phyloP scores from a whole-genome alignment of 2,329 filamentous ascomycete genomes.

The Xylaria sp. region DNA sequence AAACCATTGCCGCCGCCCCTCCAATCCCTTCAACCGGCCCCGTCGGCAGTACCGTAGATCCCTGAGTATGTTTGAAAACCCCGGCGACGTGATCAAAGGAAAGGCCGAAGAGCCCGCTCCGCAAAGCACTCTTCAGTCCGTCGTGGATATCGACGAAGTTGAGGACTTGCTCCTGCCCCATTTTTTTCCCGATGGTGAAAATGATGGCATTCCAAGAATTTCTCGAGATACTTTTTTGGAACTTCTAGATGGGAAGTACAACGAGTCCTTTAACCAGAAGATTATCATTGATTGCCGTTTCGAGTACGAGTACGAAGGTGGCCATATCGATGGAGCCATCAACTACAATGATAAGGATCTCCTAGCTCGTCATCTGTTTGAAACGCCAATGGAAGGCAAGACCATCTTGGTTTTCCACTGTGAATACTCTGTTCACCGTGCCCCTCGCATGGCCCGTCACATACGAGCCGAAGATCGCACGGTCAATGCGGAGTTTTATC shows the following conservation, averaged over 20 bases:
- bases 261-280: constrained; percentile 79
- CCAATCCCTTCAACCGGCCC: constrained; percentile 77
- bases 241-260: constrained; percentile 87
- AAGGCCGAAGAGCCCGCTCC: constrained; percentile 70
- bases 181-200: constrained; percentile 81
- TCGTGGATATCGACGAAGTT: constrained; percentile 85
- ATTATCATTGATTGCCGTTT: constrained; percentile 96
- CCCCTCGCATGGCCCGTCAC: constrained; percentile 94
- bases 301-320: constrained; percentile 97
- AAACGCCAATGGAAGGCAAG: constrained; percentile 71
- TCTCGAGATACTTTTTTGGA: constrained; percentile 82
- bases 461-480: constrained; percentile 89
- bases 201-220: constrained; percentile 90
- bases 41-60: constrained; percentile 92
- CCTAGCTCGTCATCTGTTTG: constrained; percentile 82
- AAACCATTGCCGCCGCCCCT: constrained; percentile 76
- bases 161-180: constrained; percentile 82
- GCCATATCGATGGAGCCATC: constrained; percentile 91
- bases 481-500: constrained; percentile 86
- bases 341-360: constrained; percentile 98
- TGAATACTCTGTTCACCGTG: constrained; percentile 97
- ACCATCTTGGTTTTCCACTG: constrained; percentile 94
- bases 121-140: constrained; percentile 72
- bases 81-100: constrained; percentile 85
- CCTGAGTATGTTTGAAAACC: constrained; percentile 97